Evolutionary conservation across 2,329 filamentous ascomycete species (phyloP), one percentile per base, ranked within the genome.

Genomic region (Calonectria montana): DNA sequence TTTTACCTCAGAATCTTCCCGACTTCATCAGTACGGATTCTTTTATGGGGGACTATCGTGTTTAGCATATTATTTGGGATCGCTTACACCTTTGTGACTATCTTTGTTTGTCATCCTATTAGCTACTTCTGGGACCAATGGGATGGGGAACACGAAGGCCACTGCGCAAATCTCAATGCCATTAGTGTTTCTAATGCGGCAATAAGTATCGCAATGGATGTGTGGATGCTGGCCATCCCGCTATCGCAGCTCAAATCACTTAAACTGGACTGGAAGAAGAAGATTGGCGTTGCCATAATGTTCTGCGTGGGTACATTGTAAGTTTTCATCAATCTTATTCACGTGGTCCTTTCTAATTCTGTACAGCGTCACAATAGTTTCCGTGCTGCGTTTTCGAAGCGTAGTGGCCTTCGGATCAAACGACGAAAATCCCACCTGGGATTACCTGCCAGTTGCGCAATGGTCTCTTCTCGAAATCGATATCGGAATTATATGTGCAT

Each of bases 21-120:
- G 21, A 41, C 35, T 59, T 21, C 21, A 10, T 59, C 53, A 2
- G 31, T 59, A 13, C 53, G 53, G 15, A 18, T 10, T 10, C 21
- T 59, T 18, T 39, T 59, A 16, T 59, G 53, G 53, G 53, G 31
- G 35, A 59, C 53, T 21, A 39, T 59, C 2, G 13, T 39, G 21
- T 59, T 59, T 13, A 59, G 12, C 21, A 5, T 39, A 15, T 15
- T 84, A 1, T 87, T 83, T 68, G 86, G 86, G 3, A 3, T 86
- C 16, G 73, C 79, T 3, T 90, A 88, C 48, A 68, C 85, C 23
- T 72, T 88, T 6, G 77, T 84, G 9, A 84, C 82, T 16, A 76
- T 88, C 16, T 87, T 90, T 41, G 86, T 89, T 70, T 91, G 89
- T 77, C 78, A 74, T 2, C 90, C 89, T 0, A 81, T 91, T 21